Evolutionary conservation across 306 rosid species (phyloP).

Genomic region (Vicia villosa): DNA sequence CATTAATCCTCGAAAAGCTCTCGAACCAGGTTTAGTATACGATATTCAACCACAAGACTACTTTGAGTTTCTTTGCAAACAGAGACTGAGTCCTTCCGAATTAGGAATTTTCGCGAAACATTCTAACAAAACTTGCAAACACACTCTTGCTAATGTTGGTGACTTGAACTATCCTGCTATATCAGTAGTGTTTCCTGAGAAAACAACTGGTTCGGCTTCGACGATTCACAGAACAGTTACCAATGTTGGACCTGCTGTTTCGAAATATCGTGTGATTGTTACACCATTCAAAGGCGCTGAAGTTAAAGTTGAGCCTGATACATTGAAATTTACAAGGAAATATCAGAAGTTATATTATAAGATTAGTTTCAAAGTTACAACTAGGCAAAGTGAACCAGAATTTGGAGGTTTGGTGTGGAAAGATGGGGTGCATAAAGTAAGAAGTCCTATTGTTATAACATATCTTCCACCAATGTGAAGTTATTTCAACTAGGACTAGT

Average conservation of each 20-base stretch:
- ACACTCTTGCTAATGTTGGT: slow-evolving; percentile 53
- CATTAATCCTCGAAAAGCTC: slow-evolving; percentile 76
- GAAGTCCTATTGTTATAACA: slow-evolving; percentile 74
- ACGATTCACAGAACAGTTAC: slow-evolving; percentile 70
- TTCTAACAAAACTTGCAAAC: slow-evolving; percentile 63
- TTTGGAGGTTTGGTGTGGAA: slow-evolving; percentile 93
- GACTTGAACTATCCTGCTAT: slow-evolving; percentile 91
- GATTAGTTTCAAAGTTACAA: slow-evolving; percentile 52
- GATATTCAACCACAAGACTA: slow-evolving; percentile 85
- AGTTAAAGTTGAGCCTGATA: slow-evolving; percentile 69
- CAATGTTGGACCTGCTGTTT: slow-evolving; percentile 72
- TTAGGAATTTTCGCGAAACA: slow-evolving; percentile 62
- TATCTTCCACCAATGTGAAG: slow-evolving; percentile 58
- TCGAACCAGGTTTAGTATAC: slow-evolving; percentile 86
- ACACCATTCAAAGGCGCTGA: slow-evolving; percentile 70
- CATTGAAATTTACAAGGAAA: slow-evolving; percentile 65
- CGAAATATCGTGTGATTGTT: slow-evolving; percentile 68
- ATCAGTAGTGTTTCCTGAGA: slow-evolving; percentile 71
- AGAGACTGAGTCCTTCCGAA: slow-evolving; percentile 55
- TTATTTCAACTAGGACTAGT: slow-evolving; percentile 3
- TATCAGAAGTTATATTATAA: slow-evolving; percentile 68
- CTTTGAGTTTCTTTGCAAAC: slow-evolving; percentile 84
- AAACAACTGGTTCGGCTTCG: slow-evolving; percentile 44
- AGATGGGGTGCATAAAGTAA: slow-evolving; percentile 81
- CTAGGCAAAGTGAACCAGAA: slow-evolving; percentile 63